A percentile compares a stretch with the other conserved stretches of the same genome.
Evolutionary conservation across 345 rosid species (phyloP).

Genomic region (Trapa incisa): DNA sequence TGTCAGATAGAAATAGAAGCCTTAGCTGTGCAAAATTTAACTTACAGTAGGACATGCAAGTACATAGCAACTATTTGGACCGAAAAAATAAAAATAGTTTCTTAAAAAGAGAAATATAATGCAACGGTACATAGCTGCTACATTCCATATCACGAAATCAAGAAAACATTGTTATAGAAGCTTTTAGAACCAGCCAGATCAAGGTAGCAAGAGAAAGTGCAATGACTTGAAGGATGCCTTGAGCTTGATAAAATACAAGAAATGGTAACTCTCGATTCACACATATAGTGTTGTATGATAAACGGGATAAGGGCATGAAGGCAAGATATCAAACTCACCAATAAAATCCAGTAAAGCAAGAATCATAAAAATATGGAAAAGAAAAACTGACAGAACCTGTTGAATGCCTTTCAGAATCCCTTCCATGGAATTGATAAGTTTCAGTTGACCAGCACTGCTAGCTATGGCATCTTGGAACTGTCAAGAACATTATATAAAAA

Average conservation of each 20-base stretch:
- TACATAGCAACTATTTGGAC: neutral
- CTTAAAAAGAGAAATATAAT: neutral
- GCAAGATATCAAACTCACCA: neutral
- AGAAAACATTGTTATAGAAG: neutral
- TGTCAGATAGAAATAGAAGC: slow-evolving; percentile 13
- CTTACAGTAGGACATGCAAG: neutral
- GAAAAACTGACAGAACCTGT: slow-evolving; percentile 28
- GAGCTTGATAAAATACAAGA: neutral
- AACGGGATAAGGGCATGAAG: neutral
- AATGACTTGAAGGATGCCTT: neutral
- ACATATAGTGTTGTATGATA: neutral
- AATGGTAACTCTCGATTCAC: neutral
- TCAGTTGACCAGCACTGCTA: slow-evolving; percentile 47
- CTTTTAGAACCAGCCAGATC: neutral
- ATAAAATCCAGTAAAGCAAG: neutral
- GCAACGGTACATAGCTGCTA: neutral
- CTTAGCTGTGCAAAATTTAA: neutral
- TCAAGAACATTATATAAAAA: slow-evolving; percentile 3
- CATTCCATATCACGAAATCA: neutral
- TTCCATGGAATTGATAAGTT: slow-evolving; percentile 69
- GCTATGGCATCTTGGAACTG: slow-evolving; percentile 74
- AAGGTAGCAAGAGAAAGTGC: neutral
- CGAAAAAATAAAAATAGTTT: neutral
- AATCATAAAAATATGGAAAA: neutral
- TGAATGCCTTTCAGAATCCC: slow-evolving; percentile 71